A percentile compares a stretch with the other conserved stretches of the same genome.
These are phyloP conservation scores for Vitis rotundifolia DNA, from an alignment of 164 flowering plant genomes.

Conservation along the genomic window DNA sequence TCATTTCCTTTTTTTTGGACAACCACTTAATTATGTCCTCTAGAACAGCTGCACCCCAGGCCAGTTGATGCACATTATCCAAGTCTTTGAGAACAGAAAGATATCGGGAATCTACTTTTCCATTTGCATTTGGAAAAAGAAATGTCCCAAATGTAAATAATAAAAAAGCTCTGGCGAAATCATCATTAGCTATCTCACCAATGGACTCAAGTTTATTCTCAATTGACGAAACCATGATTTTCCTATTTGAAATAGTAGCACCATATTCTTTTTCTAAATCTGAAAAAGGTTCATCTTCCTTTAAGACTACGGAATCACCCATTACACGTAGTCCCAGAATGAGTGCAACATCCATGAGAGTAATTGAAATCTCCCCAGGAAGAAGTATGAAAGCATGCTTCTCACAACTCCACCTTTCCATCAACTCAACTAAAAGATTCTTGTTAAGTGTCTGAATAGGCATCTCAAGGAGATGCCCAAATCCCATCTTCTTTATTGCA, in stretches of 20 bases:
- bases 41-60: constrained; percentile 52
- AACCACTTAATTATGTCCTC: constrained; percentile 35
- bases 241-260: constrained; percentile 28
- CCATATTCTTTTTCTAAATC: constrained; percentile 35
- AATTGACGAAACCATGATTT: constrained; percentile 25
- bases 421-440: constrained; percentile 35
- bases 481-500: constrained; percentile 31
- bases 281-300: constrained; percentile 28
- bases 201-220: constrained; percentile 35
- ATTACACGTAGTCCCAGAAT: constrained; percentile 36
- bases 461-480: constrained; percentile 30
- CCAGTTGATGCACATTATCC: constrained; percentile 21
- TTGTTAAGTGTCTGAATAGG: constrained; percentile 29
- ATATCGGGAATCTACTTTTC: constrained; percentile 42
- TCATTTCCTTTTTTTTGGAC: constrained; percentile 24
- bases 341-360: constrained; percentile 33
- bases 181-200: constrained; percentile 28
- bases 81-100: constrained; percentile 30
- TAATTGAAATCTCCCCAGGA: constrained; percentile 23
- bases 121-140: constrained; percentile 34
- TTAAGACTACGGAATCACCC: constrained; percentile 31
- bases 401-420: constrained; percentile 38
- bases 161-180: constrained; percentile 38
- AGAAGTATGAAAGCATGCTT: constrained; percentile 28
- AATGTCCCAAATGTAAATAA: constrained; percentile 36